A percentile compares a stretch with the other conserved stretches of the same genome.
These are phyloP conservation scores for Fusarium ambrosium DNA, from an alignment of 2,329 filamentous ascomycete species.

Conservation along the genomic window DNA sequence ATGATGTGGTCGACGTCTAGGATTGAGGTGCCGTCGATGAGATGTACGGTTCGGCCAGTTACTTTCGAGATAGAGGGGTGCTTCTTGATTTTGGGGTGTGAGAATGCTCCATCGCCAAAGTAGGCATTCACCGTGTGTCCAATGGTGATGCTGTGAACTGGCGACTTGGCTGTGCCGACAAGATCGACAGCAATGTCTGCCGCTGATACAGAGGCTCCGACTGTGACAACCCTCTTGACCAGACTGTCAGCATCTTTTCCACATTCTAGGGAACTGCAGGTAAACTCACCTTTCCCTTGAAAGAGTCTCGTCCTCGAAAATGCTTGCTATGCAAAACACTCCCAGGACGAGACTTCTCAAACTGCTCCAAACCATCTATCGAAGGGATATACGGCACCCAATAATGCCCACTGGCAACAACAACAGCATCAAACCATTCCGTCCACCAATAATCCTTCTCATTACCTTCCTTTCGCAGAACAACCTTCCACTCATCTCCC, in stretches of 20 bases:
- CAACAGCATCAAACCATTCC: conserved; percentile 72
- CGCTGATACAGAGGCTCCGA: conserved; percentile 75
- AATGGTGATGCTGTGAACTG: conserved; percentile 65
- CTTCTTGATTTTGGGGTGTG: conserved; percentile 66
- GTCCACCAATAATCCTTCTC: conserved; percentile 71
- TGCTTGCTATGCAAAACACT: conserved; percentile 69
- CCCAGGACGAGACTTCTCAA: conserved; percentile 60
- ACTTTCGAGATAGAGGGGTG: conserved; percentile 64
- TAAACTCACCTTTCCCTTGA: conserved; percentile 58
- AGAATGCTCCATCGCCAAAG: conserved; percentile 71
- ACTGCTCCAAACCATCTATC: conserved; percentile 62
- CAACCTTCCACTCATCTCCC: conserved; percentile 65
- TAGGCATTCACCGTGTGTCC: conserved; percentile 64
- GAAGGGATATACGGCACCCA: conserved; percentile 68
- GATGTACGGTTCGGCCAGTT: conserved; percentile 63
- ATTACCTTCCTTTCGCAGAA: conserved; percentile 56
- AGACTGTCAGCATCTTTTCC: not conserved
- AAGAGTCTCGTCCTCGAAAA: conserved; percentile 62
- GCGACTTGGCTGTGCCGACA: conserved; percentile 58
- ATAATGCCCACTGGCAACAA: conserved; percentile 73
- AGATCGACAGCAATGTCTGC: conserved; percentile 72
- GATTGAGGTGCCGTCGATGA: conserved; percentile 67
- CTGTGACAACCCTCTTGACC: conserved; percentile 67
- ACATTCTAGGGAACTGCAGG: not conserved
- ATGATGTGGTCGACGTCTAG: conserved; percentile 71